phyloP scores from a whole-genome alignment of 345 rosid genomes.

The Cochlearia excelsa region DNA sequence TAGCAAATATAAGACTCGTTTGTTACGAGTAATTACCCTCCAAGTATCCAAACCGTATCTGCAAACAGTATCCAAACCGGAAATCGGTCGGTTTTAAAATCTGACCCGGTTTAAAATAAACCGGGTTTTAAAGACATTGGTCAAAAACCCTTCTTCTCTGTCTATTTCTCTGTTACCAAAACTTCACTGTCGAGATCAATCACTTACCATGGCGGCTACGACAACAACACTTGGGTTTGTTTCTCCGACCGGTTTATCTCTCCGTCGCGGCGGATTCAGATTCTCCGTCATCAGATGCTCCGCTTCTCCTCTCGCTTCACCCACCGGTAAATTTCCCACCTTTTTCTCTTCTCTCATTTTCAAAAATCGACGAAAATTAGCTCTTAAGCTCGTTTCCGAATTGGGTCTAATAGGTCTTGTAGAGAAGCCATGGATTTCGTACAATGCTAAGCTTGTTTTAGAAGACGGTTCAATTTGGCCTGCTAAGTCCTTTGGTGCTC shows the following conservation, averaged over 20 bases:
- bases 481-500: constrained; percentile 95
- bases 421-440: constrained; percentile 82
- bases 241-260: constrained; percentile 25
- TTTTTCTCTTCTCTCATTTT: background rate
- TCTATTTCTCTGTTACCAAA: background rate
- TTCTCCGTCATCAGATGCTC: constrained; percentile 52
- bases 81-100: too few relatives aligned
- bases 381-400: background rate
- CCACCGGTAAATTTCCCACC: constrained; percentile 43
- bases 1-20: too few relatives aligned
- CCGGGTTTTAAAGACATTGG: constrained; percentile 8
- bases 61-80: too few relatives aligned
- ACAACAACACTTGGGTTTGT: constrained; percentile 19
- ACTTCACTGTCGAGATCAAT: background rate
- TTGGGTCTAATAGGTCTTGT: constrained; percentile 25
- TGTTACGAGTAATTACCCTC: too few relatives aligned
- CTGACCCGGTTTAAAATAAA: background rate
- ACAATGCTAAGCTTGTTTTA: constrained; percentile 84
- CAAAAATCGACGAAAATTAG: background rate
- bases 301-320: constrained; percentile 39
- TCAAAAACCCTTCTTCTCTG: background rate
- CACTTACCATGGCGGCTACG: constrained; percentile 36
- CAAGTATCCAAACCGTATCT: too few relatives aligned
- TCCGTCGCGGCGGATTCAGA: constrained; percentile 32
- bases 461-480: constrained; percentile 94